Evolutionary conservation across 768 basidiomycete species (phyloP).

Genomic region (Candolleomyces efflorescens): DNA sequence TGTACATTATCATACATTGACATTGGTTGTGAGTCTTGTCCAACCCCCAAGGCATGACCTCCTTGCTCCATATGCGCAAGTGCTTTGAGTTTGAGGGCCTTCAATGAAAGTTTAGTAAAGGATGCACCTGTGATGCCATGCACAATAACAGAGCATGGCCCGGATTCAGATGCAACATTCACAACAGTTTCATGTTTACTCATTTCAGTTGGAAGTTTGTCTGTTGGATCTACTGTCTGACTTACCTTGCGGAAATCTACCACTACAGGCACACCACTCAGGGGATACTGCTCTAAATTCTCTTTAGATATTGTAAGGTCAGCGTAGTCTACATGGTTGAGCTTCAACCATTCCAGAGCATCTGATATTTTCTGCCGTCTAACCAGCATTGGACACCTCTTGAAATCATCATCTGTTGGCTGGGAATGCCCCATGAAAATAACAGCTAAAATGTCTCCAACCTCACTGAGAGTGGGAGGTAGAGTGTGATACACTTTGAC

Average conservation of each 20-base stretch:
- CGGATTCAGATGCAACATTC: no score
- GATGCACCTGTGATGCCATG: no score
- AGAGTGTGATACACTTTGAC: slow-evolving; percentile 16
- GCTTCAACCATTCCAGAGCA: slow-evolving; percentile 23
- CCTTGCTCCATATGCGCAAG: no score
- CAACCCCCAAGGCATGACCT: no score
- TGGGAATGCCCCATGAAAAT: not conserved
- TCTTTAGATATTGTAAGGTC: slow-evolving; percentile 18
- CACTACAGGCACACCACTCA: not conserved
- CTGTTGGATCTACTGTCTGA: slow-evolving; percentile 11
- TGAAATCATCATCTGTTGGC: slow-evolving; percentile 11
- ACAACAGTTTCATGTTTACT: no score
- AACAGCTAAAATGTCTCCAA: not conserved
- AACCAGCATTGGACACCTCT: slow-evolving; percentile 21
- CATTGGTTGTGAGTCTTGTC: not conserved
- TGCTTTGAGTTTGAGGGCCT: no score
- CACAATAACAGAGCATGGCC: no score
- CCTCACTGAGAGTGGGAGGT: slow-evolving; percentile 16
- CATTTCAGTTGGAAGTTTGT: no score
- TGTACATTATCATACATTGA: slow-evolving; percentile 9
- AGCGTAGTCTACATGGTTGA: slow-evolving; percentile 22
- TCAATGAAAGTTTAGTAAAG: no score
- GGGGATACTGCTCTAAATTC: slow-evolving; percentile 12
- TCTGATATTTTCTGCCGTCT: slow-evolving; percentile 13
- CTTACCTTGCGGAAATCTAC: slow-evolving; percentile 8